Evolutionary conservation across 148 eudicot genomes (phyloP).

Genomic region (Cornus florida): DNA sequence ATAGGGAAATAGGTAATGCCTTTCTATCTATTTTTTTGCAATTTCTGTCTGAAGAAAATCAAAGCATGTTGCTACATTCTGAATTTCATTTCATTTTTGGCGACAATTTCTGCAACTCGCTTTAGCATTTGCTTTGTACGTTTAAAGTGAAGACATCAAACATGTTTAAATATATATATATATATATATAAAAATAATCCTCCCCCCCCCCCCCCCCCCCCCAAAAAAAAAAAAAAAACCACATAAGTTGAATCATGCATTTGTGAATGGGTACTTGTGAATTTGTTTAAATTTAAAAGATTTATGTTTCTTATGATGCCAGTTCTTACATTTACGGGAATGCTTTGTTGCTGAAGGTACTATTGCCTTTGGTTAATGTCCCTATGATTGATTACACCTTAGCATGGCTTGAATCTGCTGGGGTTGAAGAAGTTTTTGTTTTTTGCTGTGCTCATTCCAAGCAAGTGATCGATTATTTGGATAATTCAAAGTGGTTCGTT

Average conservation of each 20-base stretch:
- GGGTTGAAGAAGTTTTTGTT: constrained; percentile 88
- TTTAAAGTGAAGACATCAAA: background rate
- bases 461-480: constrained; percentile 78
- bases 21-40: background rate
- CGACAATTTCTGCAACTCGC: background rate
- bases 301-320: constrained; percentile 2
- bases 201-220: too few relatives aligned
- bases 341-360: constrained; percentile 55
- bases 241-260: background rate
- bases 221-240: too few relatives aligned
- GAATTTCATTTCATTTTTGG: background rate
- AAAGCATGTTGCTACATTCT: background rate
- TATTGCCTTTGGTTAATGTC: constrained; percentile 74
- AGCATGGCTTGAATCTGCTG: constrained; percentile 96
- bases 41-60: background rate
- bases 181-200: too few relatives aligned
- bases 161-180: background rate
- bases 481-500: constrained; percentile 70
- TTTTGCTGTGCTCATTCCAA: constrained; percentile 95
- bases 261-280: background rate
- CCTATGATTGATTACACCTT: constrained; percentile 97
- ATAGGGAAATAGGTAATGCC: background rate
- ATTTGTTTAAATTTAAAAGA: background rate
- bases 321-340: background rate
- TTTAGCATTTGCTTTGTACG: background rate